Evolutionary conservation across 345 rosid genomes (phyloP).

Genomic region (Toxicodendron radicans): DNA sequence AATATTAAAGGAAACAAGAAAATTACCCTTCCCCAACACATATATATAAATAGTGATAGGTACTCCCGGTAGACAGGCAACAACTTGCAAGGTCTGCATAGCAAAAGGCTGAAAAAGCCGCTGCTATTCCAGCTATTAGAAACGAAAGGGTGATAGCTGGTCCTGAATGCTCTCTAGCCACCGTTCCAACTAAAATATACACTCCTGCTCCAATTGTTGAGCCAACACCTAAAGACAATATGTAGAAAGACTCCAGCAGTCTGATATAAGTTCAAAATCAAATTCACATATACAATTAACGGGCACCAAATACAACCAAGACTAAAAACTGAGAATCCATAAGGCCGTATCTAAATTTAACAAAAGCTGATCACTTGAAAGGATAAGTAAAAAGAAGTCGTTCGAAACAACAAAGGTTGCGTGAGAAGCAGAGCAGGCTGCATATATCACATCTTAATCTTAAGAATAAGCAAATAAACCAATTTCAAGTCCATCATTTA

Average conservation of each 20-base stretch:
- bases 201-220: conserved; percentile 98
- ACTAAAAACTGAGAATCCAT: too few species aligned
- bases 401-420: not conserved
- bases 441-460: not conserved
- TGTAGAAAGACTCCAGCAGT: not conserved
- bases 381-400: too few species aligned
- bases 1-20: not conserved
- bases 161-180: conserved; percentile 97
- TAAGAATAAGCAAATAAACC: not conserved
- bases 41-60: conserved; percentile 92
- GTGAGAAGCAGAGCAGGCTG: not conserved
- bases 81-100: conserved; percentile 95
- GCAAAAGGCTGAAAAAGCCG: conserved; percentile 94
- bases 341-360: not conserved
- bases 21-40: conserved; percentile 92
- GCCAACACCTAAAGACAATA: conserved; percentile 70
- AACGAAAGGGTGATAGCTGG: conserved; percentile 90
- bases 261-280: not conserved
- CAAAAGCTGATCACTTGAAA: not conserved
- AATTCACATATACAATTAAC: too few species aligned
- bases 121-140: conserved; percentile 88
- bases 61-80: conserved; percentile 98
- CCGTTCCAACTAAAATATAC: conserved; percentile 92
- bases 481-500: not conserved
- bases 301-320: too few species aligned